Base-by-base conservation (phyloP, 805 yeast species). In the Metschnikowia peoriensis region DNA sequence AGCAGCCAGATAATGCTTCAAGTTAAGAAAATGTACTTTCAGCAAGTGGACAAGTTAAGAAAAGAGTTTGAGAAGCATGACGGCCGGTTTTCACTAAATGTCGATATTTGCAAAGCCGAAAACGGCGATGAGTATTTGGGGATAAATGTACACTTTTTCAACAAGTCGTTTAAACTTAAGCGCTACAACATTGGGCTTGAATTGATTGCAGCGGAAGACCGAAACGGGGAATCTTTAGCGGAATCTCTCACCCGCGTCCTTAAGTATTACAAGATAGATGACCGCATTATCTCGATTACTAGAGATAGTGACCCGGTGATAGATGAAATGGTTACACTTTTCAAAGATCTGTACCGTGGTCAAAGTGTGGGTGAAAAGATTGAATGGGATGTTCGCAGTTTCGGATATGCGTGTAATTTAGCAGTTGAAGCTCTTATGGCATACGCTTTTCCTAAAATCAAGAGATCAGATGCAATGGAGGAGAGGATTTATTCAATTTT, bases 51-150 rank as follows among this genome's bases (percentile, higher is more conserved):
- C 35, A 47, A 12, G 37, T 41, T 47, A 41, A 47, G 28, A 14
- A 38, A 38, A 9, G 48, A 41, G 28, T 41, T 47, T 28, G 28
- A 4, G 41, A 46, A 41, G 28, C 50, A 47, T 15, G 41, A 41
- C 28, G 50, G 50, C 35, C 50, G 50, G 2, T 47, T 47, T 47
- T 29, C 50, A 10, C 41, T 47, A 9, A 47, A 45, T 41, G 34
- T 47, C 27, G 35, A 34, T 37, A 46, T 34, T 41, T 47, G 50
- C 37, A 47, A 41, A 35, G 46, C 50, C 41, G 37, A 44, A 27
- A 41, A 47, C 12, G 41, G 35, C 35, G 28, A 41, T 28, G 9
- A 41, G 12, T 47, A 41, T 28, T 22, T 47, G 50, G 50, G 46
- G 41, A 41, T 47, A 27, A 41, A 29, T 35, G 46, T 41, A 41